Evolutionary conservation across 768 basidiomycete species (phyloP).

Genomic region (Lactarius indigo): DNA sequence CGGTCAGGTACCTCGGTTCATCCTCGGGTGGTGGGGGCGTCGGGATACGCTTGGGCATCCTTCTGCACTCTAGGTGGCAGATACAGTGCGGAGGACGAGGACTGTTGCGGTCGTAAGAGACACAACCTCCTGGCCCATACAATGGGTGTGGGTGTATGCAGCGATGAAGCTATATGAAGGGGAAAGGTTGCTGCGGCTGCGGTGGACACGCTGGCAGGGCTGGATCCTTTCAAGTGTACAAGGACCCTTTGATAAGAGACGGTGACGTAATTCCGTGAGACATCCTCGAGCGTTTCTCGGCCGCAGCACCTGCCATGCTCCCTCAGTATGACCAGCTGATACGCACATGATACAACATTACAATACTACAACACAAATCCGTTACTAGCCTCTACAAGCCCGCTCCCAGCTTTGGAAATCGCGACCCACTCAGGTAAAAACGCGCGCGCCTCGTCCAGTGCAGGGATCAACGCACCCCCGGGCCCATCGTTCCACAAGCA

Average conservation of each 20-base stretch:
- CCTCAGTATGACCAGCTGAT: too few species aligned
- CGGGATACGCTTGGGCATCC: slow-evolving; percentile 41
- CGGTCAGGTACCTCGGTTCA: slow-evolving; percentile 44
- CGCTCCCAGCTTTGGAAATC: slow-evolving; percentile 12
- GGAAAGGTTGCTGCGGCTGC: not conserved
- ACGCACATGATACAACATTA: not conserved
- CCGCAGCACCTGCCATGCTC: not conserved
- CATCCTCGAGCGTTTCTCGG: too few species aligned
- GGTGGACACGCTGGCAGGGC: not conserved
- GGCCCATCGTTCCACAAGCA: slow-evolving; percentile 23
- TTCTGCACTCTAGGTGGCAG: not conserved
- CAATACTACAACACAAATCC: not conserved
- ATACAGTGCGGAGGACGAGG: not conserved
- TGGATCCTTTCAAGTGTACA: too few species aligned
- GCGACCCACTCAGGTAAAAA: slow-evolving; percentile 25
- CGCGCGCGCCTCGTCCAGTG: slow-evolving; percentile 17
- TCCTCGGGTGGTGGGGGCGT: slow-evolving; percentile 45
- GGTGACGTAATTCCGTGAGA: not conserved
- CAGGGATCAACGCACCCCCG: slow-evolving; percentile 12
- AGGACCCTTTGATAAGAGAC: not conserved
- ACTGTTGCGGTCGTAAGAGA: too few species aligned
- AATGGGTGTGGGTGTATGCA: not conserved
- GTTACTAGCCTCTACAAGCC: not conserved
- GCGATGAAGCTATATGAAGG: not conserved
- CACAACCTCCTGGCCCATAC: too few species aligned